Percentiles rank a stretch among this genome's conserved stretches.
These are phyloP conservation scores for Catharanthus roseus DNA, from an alignment of 257 asterid species.

Conservation along the genomic window DNA sequence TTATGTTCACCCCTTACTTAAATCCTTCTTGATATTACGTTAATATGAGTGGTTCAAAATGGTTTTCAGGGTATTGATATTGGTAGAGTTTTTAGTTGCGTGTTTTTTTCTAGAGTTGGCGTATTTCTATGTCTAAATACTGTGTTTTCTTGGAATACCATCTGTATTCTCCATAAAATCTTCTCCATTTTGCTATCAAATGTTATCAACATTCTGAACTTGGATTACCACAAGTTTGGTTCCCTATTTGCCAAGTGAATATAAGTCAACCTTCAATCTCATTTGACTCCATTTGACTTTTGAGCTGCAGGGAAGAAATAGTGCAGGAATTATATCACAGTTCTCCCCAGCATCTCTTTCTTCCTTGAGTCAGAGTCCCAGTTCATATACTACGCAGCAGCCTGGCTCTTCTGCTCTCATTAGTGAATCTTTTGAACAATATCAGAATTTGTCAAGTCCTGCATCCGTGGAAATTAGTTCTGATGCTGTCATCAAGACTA, in stretches of 20 bases:
- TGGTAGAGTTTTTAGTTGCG: not conserved
- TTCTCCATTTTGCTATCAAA: not conserved
- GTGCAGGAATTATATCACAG: constrained; percentile 39
- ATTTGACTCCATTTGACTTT: constrained; percentile 13
- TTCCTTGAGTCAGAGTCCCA: constrained; percentile 45
- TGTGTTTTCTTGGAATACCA: not conserved
- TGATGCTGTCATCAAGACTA: constrained; percentile 24
- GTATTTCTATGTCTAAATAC: not conserved
- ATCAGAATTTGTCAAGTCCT: constrained; percentile 48
- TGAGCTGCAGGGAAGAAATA: constrained; percentile 50
- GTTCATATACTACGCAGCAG: constrained; percentile 43
- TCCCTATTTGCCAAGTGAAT: not conserved
- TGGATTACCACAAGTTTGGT: not conserved
- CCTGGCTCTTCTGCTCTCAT: constrained; percentile 44
- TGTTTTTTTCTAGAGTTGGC: not conserved
- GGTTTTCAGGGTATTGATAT: not conserved
- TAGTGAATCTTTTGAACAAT: constrained; percentile 50
- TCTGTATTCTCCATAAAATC: not conserved
- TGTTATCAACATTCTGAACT: constrained; percentile 4
- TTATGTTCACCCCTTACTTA: not conserved
- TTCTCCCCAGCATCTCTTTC: constrained; percentile 38
- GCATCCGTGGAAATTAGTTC: constrained; percentile 64
- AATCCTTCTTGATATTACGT: not conserved
- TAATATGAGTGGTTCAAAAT: not conserved
- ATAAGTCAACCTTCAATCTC: not conserved